phyloP scores from a whole-genome alignment of 2,329 filamentous ascomycete species.

The Xylariaceae sp. region DNA sequence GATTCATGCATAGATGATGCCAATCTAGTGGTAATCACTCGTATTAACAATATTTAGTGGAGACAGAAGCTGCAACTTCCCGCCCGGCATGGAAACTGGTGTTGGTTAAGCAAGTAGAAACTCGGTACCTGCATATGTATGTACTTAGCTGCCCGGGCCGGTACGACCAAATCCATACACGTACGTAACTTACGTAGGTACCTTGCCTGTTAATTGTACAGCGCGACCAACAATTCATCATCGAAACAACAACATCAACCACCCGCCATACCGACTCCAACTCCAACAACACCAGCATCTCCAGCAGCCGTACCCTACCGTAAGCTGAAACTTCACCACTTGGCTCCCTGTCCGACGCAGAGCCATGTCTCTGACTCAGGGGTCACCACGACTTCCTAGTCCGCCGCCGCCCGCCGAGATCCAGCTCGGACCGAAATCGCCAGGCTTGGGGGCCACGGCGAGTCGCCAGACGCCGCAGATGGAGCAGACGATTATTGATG shows the following conservation, averaged over 20 bases:
- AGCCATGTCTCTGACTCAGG: constrained; percentile 58
- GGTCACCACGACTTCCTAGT: constrained; percentile 87
- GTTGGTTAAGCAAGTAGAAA: neutral
- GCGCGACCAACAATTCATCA: neutral
- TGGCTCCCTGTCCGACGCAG: constrained; percentile 7
- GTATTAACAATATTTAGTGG: too few relatives aligned
- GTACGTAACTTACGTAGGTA: neutral
- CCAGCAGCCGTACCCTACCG: neutral
- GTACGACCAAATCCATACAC: neutral
- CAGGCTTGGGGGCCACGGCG: constrained; percentile 40
- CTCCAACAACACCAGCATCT: neutral
- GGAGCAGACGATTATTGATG: constrained; percentile 60
- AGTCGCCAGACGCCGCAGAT: constrained; percentile 57
- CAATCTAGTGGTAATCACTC: too few relatives aligned
- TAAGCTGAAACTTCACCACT: neutral
- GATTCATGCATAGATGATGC: too few relatives aligned
- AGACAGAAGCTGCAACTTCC: too few relatives aligned
- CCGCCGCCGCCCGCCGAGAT: constrained; percentile 93
- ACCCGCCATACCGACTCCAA: neutral
- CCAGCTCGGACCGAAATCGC: constrained; percentile 77
- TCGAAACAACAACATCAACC: neutral
- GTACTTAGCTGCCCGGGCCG: neutral
- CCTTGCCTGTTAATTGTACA: neutral
- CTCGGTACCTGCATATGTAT: neutral
- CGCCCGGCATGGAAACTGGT: neutral